phyloP scores from a whole-genome alignment of 1,284 basidiomycete species.

The Exsudoporus floridanus region DNA sequence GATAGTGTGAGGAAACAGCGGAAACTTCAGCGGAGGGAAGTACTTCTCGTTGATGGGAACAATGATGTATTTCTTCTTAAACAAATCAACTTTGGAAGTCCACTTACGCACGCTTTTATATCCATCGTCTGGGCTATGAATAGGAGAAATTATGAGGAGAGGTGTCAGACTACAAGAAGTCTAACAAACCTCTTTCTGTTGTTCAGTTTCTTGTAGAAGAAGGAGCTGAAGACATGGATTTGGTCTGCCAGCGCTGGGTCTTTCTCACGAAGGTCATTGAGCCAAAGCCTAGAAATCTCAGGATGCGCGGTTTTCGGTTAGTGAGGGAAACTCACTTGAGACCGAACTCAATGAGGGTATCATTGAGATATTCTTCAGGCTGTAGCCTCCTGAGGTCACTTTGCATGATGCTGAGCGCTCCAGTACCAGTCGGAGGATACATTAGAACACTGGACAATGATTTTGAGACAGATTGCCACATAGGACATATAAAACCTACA shows the following conservation, averaged over 20 bases:
- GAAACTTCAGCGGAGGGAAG: conserved; percentile 25
- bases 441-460: conserved; percentile 59
- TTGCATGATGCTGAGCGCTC: conserved; percentile 75
- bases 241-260: conserved; percentile 67
- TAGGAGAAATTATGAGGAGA: conserved; percentile 12
- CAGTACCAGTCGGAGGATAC: conserved; percentile 68
- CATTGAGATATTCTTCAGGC: conserved; percentile 87
- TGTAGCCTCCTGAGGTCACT: conserved; percentile 75
- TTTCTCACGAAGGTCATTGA: conserved; percentile 51
- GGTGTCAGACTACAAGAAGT: background rate
- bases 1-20: conserved; percentile 10
- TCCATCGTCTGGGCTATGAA: conserved; percentile 55
- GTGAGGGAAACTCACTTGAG: conserved; percentile 63
- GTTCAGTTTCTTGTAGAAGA: conserved; percentile 95
- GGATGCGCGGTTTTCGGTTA: background rate
- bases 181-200: conserved; percentile 62
- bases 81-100: conserved; percentile 87
- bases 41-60: conserved; percentile 97
- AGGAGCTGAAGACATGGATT: conserved; percentile 93
- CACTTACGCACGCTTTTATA: conserved; percentile 91
- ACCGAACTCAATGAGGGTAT: conserved; percentile 94
- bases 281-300: conserved; percentile 58
- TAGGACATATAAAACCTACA: conserved; percentile 44
- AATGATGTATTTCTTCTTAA: conserved; percentile 89
- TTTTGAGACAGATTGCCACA: background rate